phyloP scores from a whole-genome alignment of 257 asterid genomes.

The Solanum etuberosum region DNA sequence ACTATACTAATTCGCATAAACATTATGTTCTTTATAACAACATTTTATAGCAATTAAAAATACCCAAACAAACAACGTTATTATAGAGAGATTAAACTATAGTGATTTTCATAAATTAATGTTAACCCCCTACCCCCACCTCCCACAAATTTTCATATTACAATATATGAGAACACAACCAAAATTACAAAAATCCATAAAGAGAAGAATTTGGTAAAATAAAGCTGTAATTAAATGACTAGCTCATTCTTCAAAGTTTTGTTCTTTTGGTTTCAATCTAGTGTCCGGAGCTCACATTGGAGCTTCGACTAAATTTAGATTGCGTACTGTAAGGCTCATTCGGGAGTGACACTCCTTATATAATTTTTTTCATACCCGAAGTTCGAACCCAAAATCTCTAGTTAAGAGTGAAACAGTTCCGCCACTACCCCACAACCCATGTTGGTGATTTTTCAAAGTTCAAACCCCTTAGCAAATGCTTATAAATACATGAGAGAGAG shows the following conservation, averaged over 20 bases:
- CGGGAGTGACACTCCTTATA: rapidly evolving
- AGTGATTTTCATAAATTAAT: background rate
- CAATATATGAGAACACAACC: background rate
- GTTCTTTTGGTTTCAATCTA: no score
- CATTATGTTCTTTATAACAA: background rate
- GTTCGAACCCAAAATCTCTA: no score
- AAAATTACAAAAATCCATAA: background rate
- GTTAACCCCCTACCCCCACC: background rate
- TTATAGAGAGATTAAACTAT: background rate
- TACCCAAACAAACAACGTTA: background rate
- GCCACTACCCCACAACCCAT: rapidly evolving
- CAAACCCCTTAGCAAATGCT: background rate
- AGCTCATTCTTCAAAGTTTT: background rate
- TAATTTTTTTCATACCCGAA: no score
- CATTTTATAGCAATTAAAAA: background rate
- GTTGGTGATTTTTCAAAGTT: background rate
- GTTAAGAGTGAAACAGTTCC: rapidly evolving
- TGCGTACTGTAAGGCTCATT: background rate
- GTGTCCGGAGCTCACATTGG: no score
- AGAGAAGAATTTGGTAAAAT: background rate
- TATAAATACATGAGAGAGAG: background rate
- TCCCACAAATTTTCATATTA: background rate
- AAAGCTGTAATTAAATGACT: background rate
- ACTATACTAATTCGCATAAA: background rate
- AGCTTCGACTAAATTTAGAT: no score